phyloP scores from a whole-genome alignment of 352 stramenopile species.

The Aphanomyces astaci region DNA sequence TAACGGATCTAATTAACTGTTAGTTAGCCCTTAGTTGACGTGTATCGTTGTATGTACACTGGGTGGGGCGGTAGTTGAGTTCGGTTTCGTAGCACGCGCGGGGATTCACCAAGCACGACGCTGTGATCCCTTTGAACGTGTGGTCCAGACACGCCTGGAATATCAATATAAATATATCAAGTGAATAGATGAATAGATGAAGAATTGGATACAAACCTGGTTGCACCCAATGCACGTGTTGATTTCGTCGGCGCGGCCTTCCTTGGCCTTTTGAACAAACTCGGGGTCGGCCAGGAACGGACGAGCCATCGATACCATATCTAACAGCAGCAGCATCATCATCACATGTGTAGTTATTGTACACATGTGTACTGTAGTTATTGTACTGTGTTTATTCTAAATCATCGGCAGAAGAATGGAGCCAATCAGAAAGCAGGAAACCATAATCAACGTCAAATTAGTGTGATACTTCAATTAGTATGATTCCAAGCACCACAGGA shows the following conservation, averaged over 20 bases:
- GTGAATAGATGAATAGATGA: not conserved
- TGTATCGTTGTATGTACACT: constrained; percentile 10
- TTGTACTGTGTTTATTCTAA: no score
- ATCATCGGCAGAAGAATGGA: no score
- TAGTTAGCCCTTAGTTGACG: not conserved
- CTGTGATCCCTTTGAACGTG: constrained; percentile 92
- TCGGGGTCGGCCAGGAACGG: constrained; percentile 94
- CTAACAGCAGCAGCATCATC: no score
- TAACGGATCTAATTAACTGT: not conserved
- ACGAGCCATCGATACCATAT: constrained; percentile 82
- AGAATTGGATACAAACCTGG: constrained; percentile 27
- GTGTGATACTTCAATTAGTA: no score
- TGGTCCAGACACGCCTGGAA: constrained; percentile 95
- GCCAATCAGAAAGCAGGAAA: no score
- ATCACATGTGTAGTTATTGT: no score
- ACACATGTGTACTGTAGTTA: no score
- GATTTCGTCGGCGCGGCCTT: constrained; percentile 88
- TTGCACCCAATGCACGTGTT: constrained; percentile 98
- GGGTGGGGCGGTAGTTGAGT: constrained; percentile 60
- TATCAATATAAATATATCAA: no score
- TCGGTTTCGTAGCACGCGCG: constrained; percentile 92
- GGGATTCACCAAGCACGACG: constrained; percentile 95
- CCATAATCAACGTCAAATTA: no score
- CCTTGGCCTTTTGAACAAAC: constrained; percentile 88
- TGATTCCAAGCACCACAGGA: no score